Conservation (phyloP, 306 rosid species). For the Alnus glutinosa region DNA sequence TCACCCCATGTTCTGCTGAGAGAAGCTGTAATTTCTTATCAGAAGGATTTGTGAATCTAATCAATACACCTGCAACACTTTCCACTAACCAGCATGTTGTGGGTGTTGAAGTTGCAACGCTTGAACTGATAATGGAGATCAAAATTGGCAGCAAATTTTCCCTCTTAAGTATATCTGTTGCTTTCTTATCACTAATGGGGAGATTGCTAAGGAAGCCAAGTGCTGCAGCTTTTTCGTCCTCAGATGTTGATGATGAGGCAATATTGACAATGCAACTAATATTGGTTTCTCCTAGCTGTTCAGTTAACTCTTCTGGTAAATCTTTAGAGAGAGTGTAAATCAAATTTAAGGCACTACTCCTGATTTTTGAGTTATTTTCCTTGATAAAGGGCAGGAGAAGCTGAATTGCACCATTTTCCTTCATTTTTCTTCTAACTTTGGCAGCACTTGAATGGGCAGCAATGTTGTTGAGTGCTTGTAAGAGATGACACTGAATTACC, state of each 20-base stretch:
- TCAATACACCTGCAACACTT: conserved; percentile 46
- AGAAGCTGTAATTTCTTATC: conserved; percentile 74
- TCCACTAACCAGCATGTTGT: conserved; percentile 40
- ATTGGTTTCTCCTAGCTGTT: conserved; percentile 64
- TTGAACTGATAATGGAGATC: conserved; percentile 48
- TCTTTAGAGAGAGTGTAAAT: conserved; percentile 72
- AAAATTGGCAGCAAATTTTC: conserved; percentile 60
- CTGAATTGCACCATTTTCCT: conserved; percentile 74
- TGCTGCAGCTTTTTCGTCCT: conserved; percentile 61
- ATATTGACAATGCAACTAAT: conserved; percentile 45
- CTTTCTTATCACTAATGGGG: conserved; percentile 62
- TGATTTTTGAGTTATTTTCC: conserved; percentile 56
- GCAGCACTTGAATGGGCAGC: conserved; percentile 66
- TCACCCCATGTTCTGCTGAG: conserved; percentile 73
- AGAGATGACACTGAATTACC: conserved; percentile 64
- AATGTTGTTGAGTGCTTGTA: conserved; percentile 80
- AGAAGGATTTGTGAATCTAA: conserved; percentile 70
- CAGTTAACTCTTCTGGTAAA: conserved; percentile 62
- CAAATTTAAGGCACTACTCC: conserved; percentile 54
- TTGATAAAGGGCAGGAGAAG: conserved; percentile 70
- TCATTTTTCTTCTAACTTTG: conserved; percentile 67
- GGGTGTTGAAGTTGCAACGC: conserved; percentile 38
- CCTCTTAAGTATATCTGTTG: conserved; percentile 56
- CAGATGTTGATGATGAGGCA: conserved; percentile 51
- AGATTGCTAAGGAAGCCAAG: conserved; percentile 72